phyloP scores from a whole-genome alignment of 2,329 filamentous ascomycete species.

The Microcera coccophila region DNA sequence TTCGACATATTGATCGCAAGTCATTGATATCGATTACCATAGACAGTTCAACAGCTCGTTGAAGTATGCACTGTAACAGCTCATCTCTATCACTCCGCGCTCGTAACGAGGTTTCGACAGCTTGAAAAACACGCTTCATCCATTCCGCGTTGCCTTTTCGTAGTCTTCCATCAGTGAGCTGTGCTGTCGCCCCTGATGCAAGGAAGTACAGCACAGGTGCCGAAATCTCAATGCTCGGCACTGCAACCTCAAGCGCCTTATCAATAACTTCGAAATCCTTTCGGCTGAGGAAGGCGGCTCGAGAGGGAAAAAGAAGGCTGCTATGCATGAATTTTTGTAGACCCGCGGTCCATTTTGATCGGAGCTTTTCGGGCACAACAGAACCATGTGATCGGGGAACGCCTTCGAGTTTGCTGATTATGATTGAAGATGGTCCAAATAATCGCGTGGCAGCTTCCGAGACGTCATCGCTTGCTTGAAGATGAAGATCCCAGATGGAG shows the following conservation, averaged over 20 bases:
- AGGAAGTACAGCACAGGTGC: slow-evolving; percentile 46
- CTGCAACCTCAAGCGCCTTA: slow-evolving; percentile 38
- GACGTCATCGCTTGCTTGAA: slow-evolving; percentile 46
- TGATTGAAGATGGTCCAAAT: slow-evolving; percentile 34
- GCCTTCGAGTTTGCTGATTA: slow-evolving; percentile 41
- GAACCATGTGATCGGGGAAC: slow-evolving; percentile 19
- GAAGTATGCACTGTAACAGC: slow-evolving; percentile 31
- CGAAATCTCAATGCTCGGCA: slow-evolving; percentile 33
- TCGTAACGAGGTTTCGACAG: slow-evolving; percentile 28
- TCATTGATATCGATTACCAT: slow-evolving; percentile 38
- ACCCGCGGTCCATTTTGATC: slow-evolving; percentile 41
- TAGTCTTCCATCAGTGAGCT: slow-evolving; percentile 22
- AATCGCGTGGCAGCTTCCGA: slow-evolving; percentile 47
- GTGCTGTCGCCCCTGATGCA: slow-evolving; percentile 28
- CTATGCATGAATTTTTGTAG: slow-evolving; percentile 48
- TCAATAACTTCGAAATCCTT: slow-evolving; percentile 40
- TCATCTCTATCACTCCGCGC: slow-evolving; percentile 21
- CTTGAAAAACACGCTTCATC: slow-evolving; percentile 35
- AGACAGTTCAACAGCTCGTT: slow-evolving; percentile 27
- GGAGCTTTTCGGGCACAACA: slow-evolving; percentile 14
- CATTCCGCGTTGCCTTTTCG: slow-evolving; percentile 37
- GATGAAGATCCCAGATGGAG: slow-evolving; percentile 51
- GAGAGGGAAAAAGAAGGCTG: slow-evolving; percentile 50
- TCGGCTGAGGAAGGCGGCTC: slow-evolving; percentile 43
- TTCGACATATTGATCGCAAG: slow-evolving; percentile 40